Conservation (phyloP, 1,139 yeast species). For the Suhomyces wounanorum region DNA sequence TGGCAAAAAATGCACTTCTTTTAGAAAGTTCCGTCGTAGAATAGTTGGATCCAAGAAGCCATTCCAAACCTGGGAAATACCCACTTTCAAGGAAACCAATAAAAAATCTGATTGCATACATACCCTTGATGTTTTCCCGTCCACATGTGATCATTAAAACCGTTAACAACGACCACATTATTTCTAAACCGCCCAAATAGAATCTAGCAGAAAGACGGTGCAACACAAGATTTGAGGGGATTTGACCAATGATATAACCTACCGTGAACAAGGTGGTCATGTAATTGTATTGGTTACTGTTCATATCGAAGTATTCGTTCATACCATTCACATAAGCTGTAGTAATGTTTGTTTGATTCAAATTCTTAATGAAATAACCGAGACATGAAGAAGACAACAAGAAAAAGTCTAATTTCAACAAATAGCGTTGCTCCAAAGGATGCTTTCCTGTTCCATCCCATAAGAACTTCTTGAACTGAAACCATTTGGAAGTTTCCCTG, state of each 20-base stretch:
- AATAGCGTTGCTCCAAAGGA: conserved; percentile 25
- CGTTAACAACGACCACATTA: conserved; percentile 60
- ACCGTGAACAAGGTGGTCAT: conserved; percentile 56
- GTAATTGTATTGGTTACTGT: conserved; percentile 55
- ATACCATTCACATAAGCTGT: conserved; percentile 66
- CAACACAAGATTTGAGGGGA: conserved; percentile 57
- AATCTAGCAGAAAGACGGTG: conserved; percentile 56
- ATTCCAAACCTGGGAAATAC: conserved; percentile 54
- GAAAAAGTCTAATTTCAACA: conserved; percentile 25
- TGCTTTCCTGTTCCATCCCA: conserved; percentile 56
- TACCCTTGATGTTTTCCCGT: conserved; percentile 35
- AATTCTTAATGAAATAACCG: conserved; percentile 31
- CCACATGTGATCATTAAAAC: conserved; percentile 49
- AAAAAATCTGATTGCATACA: conserved; percentile 60
- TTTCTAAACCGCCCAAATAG: conserved; percentile 55
- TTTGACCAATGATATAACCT: conserved; percentile 61
- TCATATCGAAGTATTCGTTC: conserved; percentile 55
- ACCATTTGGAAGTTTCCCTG: conserved; percentile 28
- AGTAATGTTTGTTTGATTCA: conserved; percentile 49
- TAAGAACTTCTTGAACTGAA: conserved; percentile 33
- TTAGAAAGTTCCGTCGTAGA: conserved; percentile 41
- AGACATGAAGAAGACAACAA: conserved; percentile 24
- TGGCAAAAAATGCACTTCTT: conserved; percentile 52
- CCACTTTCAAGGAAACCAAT: conserved; percentile 62
- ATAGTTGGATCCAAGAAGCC: conserved; percentile 22